Conservation (phyloP, 495 filamentous ascomycete genomes). For the Saxophila tyrrhenica region DNA sequence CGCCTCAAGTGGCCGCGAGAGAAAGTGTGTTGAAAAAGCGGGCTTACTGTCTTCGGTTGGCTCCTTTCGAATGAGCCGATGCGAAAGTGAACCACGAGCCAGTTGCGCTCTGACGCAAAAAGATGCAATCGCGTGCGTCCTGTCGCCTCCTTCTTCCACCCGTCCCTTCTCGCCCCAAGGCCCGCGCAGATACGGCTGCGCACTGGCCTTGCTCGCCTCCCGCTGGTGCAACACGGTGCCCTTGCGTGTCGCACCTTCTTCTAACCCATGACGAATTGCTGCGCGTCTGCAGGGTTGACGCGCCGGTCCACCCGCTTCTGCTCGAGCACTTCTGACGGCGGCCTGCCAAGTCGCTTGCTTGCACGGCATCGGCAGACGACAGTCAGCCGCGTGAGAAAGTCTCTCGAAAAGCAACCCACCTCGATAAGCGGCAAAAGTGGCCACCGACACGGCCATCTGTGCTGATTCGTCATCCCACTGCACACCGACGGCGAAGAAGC, state of each 20-base stretch:
- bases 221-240: too few species aligned
- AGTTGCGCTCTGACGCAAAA: not conserved
- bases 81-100: not conserved
- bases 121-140: not conserved
- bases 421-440: too few species aligned
- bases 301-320: not conserved
- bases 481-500: not conserved
- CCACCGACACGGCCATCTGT: not conserved
- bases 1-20: conserved; percentile 3
- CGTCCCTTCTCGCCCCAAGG: not conserved
- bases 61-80: not conserved
- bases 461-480: not conserved
- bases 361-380: too few species aligned
- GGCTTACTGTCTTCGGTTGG: not conserved
- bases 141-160: not conserved
- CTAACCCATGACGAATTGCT: too few species aligned
- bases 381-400: too few species aligned
- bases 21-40: not conserved
- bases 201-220: not conserved
- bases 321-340: not conserved
- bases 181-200: not conserved
- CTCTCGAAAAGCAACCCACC: too few species aligned
- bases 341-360: too few species aligned
- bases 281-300: not conserved
- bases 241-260: not conserved